Base-by-base conservation (phyloP, 352 stramenopile genomes). In the Phytopythium cucurbitacearum region DNA sequence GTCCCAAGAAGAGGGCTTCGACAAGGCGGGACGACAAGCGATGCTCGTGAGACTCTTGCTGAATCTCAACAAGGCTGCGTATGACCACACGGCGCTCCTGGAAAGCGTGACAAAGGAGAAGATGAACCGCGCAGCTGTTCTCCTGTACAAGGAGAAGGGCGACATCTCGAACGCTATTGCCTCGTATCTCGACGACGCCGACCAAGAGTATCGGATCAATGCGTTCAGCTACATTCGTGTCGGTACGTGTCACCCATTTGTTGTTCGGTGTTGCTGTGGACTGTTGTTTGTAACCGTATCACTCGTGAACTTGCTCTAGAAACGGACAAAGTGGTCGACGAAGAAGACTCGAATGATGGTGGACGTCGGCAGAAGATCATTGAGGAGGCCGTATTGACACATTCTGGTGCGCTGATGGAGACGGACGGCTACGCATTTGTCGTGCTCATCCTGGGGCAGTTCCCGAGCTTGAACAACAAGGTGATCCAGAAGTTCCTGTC, bases 371-470 rank as follows among this genome's bases (percentile, higher is more conserved):
- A 74, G 9, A 88, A 86, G 54, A 57, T 76, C 28, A 87, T 94
- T 37, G 84, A 94, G 60, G 73, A 89, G 9, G 84, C 82, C n/a
- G 65, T 94, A 40, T 61, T 94, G 10, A 72, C 59, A 13, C 80
- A 94, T 54, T 78, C 81, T 1, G 74, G 79, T 11, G 74, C 83
- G 28, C 69, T 98, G 6, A 82, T 98, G 60, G 84, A 94, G 46
- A 84, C 95, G 6, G 90, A 98, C 54, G 73, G 76, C 36, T 88
- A 91, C 52, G 71, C 86, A 13, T 94, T 96, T 41, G 79, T 97
- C 46, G 80, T 88, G n/a, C 55, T 93, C 34, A 88, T 95, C 47
- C 51, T 91, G 43, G 89, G 94, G 37, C 81, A 92, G 45, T 92
- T 98, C 59, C 74, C 66, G 42, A 88, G 72, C 54, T 54, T 91